A percentile compares a stretch with the other conserved stretches of the same genome.
phyloP scores from a whole-genome alignment of 2,329 filamentous ascomycete species.

The Akanthomyces uredinophilus region DNA sequence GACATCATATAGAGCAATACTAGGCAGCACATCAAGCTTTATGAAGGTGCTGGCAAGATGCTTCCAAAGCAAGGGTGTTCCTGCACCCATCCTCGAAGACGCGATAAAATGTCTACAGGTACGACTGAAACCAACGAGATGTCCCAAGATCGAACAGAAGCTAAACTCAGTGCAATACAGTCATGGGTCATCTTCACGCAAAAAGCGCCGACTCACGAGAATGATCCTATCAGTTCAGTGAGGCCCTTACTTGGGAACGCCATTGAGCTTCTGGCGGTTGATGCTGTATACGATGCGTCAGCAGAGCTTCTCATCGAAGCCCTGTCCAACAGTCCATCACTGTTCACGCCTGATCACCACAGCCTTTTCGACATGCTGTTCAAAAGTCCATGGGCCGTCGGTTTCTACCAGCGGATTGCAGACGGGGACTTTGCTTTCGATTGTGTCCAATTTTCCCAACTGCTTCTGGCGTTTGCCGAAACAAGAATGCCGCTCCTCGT shows the following conservation, averaged over 20 bases:
- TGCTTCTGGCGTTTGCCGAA: constrained; percentile 66
- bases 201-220: constrained; percentile 52
- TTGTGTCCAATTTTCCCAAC: constrained; percentile 57
- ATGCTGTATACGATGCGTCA: constrained; percentile 53
- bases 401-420: constrained; percentile 50
- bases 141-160: constrained; percentile 21
- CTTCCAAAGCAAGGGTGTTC: constrained; percentile 27
- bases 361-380: constrained; percentile 54
- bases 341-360: constrained; percentile 57
- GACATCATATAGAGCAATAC: constrained; percentile 34
- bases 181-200: constrained; percentile 73
- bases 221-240: constrained; percentile 53
- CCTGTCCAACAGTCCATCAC: constrained; percentile 58
- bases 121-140: constrained; percentile 24
- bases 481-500: constrained; percentile 58
- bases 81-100: constrained; percentile 42
- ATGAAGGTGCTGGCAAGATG: constrained; percentile 35
- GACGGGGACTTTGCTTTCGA: constrained; percentile 60
- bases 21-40: constrained; percentile 37
- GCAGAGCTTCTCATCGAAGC: constrained; percentile 62
- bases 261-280: constrained; percentile 55
- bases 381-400: constrained; percentile 52
- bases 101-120: constrained; percentile 59
- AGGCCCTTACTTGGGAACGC: constrained; percentile 55
- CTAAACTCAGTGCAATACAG: constrained; percentile 32